Evolutionary conservation across 345 rosid species (phyloP).

Genomic region (Salix udensis): DNA sequence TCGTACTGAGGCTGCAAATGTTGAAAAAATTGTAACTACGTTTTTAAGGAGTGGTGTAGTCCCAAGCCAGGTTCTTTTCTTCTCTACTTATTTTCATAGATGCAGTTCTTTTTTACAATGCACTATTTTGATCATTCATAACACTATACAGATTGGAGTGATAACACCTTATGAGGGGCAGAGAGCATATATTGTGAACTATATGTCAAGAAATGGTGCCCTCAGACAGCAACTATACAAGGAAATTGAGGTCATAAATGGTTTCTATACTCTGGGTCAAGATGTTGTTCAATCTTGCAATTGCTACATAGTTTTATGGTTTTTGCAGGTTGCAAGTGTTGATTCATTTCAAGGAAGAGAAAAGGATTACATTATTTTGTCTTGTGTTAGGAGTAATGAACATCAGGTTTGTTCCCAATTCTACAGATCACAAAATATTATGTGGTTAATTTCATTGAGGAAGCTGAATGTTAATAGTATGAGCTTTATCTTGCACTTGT

Average conservation of each 20-base stretch:
- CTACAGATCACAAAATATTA: not conserved
- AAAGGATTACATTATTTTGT: conserved; percentile 94
- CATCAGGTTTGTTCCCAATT: conserved; percentile 70
- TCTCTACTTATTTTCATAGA: not conserved
- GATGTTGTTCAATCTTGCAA: not conserved
- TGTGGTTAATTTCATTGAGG: not conserved
- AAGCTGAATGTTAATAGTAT: not conserved
- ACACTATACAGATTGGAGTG: conserved; percentile 74
- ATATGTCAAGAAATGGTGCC: conserved; percentile 97
- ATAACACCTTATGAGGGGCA: conserved; percentile 99
- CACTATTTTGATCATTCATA: not conserved
- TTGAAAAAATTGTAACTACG: conserved; percentile 96
- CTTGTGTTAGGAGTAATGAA: conserved; percentile 98
- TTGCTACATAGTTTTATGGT: conserved; percentile 9
- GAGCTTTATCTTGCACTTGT: not conserved
- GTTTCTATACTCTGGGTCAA: conserved; percentile 1
- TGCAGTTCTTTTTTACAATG: not conserved
- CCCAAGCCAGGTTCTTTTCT: conserved; percentile 70
- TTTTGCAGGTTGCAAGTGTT: conserved; percentile 84
- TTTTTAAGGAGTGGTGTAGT: conserved; percentile 97
- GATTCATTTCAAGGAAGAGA: conserved; percentile 99
- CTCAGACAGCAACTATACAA: conserved; percentile 97
- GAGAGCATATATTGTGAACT: conserved; percentile 95
- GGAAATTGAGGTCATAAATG: conserved; percentile 80
- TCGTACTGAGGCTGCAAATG: conserved; percentile 99